A percentile compares a stretch with the other conserved stretches of the same genome.
These are phyloP conservation scores for Suillus hirtellus DNA, from an alignment of 768 basidiomycete genomes.

Conservation along the genomic window DNA sequence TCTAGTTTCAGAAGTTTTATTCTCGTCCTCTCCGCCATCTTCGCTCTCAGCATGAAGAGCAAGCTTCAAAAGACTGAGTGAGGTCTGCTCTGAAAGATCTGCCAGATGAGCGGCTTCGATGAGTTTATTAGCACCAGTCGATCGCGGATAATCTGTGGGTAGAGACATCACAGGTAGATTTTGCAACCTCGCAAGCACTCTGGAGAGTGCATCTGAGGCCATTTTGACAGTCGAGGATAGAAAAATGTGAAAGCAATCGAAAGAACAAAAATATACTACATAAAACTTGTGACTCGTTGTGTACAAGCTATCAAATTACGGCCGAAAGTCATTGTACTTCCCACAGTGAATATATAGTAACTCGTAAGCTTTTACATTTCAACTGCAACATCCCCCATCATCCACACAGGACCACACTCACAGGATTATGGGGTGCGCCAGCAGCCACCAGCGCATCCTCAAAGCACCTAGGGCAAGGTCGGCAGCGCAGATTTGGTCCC, in stretches of 20 bases:
- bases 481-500: background rate
- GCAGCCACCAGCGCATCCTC: background rate
- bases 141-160: slow-evolving; percentile 94
- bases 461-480: background rate
- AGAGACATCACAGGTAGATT: slow-evolving; percentile 87
- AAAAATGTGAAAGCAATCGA: background rate
- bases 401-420: background rate
- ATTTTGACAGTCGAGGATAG: slow-evolving; percentile 21
- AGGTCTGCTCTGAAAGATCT: slow-evolving; percentile 72
- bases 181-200: slow-evolving; percentile 67
- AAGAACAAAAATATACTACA: background rate
- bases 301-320: background rate
- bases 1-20: slow-evolving; percentile 35
- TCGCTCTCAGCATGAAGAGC: slow-evolving; percentile 68
- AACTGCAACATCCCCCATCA: background rate
- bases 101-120: slow-evolving; percentile 82
- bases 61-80: slow-evolving; percentile 79
- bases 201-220: slow-evolving; percentile 38
- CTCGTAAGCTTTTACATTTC: background rate
- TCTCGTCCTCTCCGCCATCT: slow-evolving; percentile 50
- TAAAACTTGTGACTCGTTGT: slow-evolving; percentile 4
- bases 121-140: slow-evolving; percentile 67
- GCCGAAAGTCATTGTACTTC: background rate
- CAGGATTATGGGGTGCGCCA: background rate
- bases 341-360: too few species aligned